Percentiles rank a stretch among this genome's conserved stretches.
Evolutionary conservation across 805 yeast genomes (phyloP).

Genomic region (Torulaspora microellipsoides): DNA sequence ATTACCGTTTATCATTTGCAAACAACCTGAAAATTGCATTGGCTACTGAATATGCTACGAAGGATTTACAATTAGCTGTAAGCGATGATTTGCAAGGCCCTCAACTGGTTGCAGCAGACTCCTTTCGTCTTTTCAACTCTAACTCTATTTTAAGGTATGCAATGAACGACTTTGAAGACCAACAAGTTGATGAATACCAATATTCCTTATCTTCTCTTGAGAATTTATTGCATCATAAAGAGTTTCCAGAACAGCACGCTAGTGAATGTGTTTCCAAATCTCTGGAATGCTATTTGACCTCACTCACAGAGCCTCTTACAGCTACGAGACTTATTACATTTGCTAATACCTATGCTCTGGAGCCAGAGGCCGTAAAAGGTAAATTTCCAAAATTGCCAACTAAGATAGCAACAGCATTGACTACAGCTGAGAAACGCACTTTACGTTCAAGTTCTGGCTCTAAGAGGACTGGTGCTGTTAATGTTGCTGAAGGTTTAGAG

Average conservation of each 20-base stretch:
- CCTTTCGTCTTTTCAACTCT: conserved; percentile 50
- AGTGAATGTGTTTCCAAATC: conserved; percentile 40
- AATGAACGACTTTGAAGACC: conserved; percentile 43
- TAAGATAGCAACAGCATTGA: conserved; percentile 43
- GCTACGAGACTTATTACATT: conserved; percentile 57
- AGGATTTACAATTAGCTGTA: conserved; percentile 21
- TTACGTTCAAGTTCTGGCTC: conserved; percentile 30
- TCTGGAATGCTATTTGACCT: conserved; percentile 29
- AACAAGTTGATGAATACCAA: conserved; percentile 33
- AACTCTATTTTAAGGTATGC: conserved; percentile 67
- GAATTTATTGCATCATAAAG: conserved; percentile 14
- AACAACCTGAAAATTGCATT: conserved; percentile 33
- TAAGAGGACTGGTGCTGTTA: conserved; percentile 40
- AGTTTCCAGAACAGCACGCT: conserved; percentile 39
- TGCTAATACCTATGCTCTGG: conserved; percentile 50
- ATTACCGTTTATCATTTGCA: conserved; percentile 21
- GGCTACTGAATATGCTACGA: conserved; percentile 27
- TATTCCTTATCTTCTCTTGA: conserved; percentile 25
- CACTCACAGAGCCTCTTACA: conserved; percentile 33
- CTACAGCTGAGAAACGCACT: conserved; percentile 40
- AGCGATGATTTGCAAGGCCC: conserved; percentile 23
- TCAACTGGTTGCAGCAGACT: conserved; percentile 27
- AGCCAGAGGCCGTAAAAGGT: conserved; percentile 24
- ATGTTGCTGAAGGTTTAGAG: conserved; percentile 25
- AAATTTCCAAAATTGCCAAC: conserved; percentile 26